These are phyloP conservation scores for Phialemoniopsis sp. DNA, from an alignment of 2,329 filamentous ascomycete genomes.

Conservation along the genomic window DNA sequence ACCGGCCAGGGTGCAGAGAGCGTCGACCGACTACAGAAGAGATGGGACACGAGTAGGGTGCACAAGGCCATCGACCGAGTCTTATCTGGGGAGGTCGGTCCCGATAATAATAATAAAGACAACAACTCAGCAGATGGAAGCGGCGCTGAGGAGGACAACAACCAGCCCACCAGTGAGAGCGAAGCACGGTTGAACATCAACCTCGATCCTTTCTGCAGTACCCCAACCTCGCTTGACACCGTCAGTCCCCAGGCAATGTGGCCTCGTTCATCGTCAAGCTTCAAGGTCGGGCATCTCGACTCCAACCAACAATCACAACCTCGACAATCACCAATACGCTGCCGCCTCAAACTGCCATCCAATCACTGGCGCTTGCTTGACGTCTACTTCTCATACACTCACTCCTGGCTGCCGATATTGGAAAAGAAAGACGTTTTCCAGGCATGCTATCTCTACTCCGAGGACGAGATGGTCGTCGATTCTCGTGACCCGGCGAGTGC, in stretches of 20 bases:
- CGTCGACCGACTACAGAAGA: slow-evolving; percentile 53
- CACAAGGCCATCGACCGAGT: slow-evolving; percentile 60
- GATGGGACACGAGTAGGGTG: slow-evolving; percentile 60
- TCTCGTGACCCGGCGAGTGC: no score
- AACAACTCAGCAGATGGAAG: slow-evolving; percentile 23
- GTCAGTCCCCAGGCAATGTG: background rate
- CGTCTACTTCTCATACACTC: slow-evolving; percentile 70
- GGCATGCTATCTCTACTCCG: slow-evolving; percentile 36
- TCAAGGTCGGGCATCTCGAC: background rate
- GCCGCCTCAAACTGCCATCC: slow-evolving; percentile 37
- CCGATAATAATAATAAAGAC: slow-evolving; percentile 22
- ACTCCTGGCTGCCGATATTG: slow-evolving; percentile 72
- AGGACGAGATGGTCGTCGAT: slow-evolving; percentile 17
- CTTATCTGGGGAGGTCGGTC: slow-evolving; percentile 41
- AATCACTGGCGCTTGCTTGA: slow-evolving; percentile 62
- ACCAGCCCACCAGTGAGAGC: background rate
- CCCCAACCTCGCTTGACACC: background rate
- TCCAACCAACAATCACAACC: slow-evolving; percentile 3
- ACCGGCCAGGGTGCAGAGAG: slow-evolving; percentile 44
- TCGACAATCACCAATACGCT: no score
- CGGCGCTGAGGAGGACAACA: slow-evolving; percentile 21
- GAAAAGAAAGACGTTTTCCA: slow-evolving; percentile 60
- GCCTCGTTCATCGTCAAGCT: background rate
- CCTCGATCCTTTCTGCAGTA: background rate
- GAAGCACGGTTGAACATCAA: background rate